phyloP scores from a whole-genome alignment of 2,329 filamentous ascomycete genomes.

The Beauveria caledonica region DNA sequence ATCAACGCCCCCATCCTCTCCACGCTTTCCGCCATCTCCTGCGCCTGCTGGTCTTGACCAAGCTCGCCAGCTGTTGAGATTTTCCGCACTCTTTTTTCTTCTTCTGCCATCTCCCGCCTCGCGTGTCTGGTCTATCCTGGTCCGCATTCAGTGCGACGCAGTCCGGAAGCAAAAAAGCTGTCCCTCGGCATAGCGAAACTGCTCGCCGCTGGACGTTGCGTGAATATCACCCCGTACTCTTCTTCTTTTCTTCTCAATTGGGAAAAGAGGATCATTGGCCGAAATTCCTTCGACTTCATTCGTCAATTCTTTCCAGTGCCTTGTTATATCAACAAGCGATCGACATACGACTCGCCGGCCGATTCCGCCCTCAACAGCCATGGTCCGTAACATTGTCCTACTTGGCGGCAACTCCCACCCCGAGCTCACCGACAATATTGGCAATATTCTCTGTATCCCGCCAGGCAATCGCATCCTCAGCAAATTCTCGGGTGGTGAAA shows the following conservation, averaged over 20 bases:
- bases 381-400: slow-evolving; percentile 94
- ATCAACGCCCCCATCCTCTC: background rate
- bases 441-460: slow-evolving; percentile 81
- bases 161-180: slow-evolving; percentile 11
- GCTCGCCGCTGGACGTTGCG: background rate
- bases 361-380: slow-evolving; percentile 30
- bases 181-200: slow-evolving; percentile 3
- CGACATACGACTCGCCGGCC: slow-evolving; percentile 7
- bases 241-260: background rate
- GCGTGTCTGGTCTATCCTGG: background rate
- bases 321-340: background rate
- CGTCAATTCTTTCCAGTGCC: background rate
- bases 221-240: background rate
- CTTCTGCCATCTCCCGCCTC: background rate
- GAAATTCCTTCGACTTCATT: background rate
- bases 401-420: slow-evolving; percentile 92
- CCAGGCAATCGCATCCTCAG: slow-evolving; percentile 72
- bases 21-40: background rate
- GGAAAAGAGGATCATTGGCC: background rate
- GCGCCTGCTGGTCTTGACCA: slow-evolving; percentile 10
- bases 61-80: background rate
- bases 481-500: slow-evolving; percentile 95
- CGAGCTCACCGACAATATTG: slow-evolving; percentile 76
- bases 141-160: slow-evolving; percentile 7
- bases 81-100: background rate